phyloP scores from a whole-genome alignment of 441 rosid genomes.

The Cnidoscolus chayamansa region DNA sequence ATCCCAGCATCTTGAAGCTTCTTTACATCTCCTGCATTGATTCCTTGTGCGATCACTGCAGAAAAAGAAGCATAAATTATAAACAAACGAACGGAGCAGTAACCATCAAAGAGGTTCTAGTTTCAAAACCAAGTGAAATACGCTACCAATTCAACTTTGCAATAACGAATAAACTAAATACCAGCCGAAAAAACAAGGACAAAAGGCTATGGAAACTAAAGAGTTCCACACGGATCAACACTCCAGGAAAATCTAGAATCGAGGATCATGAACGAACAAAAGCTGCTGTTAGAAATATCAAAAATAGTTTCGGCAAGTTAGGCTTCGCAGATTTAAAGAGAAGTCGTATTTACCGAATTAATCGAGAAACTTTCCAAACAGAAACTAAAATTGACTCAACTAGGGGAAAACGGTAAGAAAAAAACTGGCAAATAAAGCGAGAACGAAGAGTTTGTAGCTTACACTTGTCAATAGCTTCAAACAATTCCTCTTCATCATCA shows the following conservation, averaged over 20 bases:
- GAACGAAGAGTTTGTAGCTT: conserved; percentile 15
- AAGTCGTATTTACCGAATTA: neutral
- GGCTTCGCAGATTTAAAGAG: neutral
- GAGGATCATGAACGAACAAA: neutral
- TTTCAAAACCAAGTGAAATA: neutral
- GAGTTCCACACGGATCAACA: neutral
- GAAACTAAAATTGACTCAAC: neutral
- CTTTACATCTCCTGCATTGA: conserved; percentile 89
- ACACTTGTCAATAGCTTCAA: conserved; percentile 84
- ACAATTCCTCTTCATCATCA: conserved; percentile 71
- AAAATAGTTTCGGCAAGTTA: neutral
- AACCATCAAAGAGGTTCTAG: neutral
- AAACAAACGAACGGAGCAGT: neutral
- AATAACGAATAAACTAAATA: neutral
- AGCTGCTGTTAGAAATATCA: neutral
- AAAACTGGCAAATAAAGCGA: neutral
- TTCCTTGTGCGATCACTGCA: conserved; percentile 75
- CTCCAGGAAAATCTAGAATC: neutral
- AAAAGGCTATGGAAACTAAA: neutral
- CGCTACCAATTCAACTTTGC: neutral
- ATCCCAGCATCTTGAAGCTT: conserved; percentile 97
- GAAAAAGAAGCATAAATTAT: neutral
- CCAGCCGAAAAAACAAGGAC: neutral
- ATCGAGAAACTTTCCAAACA: neutral
- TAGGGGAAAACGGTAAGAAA: neutral